A percentile compares a stretch with the other conserved stretches of the same genome.
These are phyloP conservation scores for Blumeria graminis DNA, from an alignment of 2,329 filamentous ascomycete species.

Conservation along the genomic window DNA sequence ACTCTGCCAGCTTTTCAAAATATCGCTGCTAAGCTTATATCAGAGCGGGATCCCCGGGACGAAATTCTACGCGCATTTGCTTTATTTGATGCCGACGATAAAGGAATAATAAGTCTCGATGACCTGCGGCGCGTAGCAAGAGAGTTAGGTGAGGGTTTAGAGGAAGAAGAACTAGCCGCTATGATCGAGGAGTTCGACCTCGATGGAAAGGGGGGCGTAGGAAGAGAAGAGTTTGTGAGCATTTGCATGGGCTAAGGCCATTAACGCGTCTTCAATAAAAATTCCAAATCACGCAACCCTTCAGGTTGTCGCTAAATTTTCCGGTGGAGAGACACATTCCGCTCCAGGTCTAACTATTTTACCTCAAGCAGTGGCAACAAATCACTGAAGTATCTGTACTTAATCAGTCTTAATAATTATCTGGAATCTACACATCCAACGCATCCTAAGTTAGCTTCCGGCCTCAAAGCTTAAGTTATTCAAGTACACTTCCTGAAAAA, in stretches of 20 bases:
- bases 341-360: too few species aligned
- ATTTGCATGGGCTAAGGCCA: conserved; percentile 16
- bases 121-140: conserved; percentile 71
- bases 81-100: conserved; percentile 79
- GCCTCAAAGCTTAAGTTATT: too few species aligned
- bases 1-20: conserved; percentile 48
- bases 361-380: too few species aligned
- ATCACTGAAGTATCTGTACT: too few species aligned
- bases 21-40: conserved; percentile 58
- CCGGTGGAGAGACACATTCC: too few species aligned
- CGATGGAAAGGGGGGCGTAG: conserved; percentile 65
- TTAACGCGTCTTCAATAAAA: too few species aligned
- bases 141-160: conserved; percentile 77
- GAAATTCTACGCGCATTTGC: conserved; percentile 82
- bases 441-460: too few species aligned
- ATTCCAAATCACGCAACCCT: too few species aligned
- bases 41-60: conserved; percentile 63
- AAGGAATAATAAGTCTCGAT: conserved; percentile 72
- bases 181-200: conserved; percentile 99
- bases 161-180: conserved; percentile 73
- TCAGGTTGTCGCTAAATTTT: too few species aligned
- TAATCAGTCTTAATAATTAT: too few species aligned
- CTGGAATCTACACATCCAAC: too few species aligned
- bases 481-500: too few species aligned
- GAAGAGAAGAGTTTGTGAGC: conserved; percentile 36